Conservation (phyloP, 805 yeast species). For the Myxozyma melibiosi region DNA sequence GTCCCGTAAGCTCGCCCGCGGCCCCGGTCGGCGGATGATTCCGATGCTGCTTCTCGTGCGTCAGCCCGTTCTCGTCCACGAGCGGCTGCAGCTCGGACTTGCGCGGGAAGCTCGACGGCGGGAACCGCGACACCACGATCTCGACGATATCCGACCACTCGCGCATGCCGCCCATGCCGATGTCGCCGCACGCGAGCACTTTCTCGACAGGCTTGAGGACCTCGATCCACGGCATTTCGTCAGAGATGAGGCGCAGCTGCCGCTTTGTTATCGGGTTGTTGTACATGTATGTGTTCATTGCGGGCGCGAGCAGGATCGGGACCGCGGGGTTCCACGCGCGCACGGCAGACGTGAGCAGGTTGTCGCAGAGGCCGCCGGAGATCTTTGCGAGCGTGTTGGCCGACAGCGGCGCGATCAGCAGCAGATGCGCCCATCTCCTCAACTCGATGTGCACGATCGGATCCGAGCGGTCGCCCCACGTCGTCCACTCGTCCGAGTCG, state of each 20-base stretch:
- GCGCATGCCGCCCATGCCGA: slow-evolving; percentile 99
- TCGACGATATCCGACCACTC: slow-evolving; percentile 95
- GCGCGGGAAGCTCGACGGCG: slow-evolving; percentile 21
- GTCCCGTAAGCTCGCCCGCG: background rate
- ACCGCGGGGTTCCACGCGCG: slow-evolving; percentile 94
- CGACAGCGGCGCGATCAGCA: slow-evolving; percentile 90
- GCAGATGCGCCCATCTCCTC: slow-evolving; percentile 94
- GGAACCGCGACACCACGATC: slow-evolving; percentile 68
- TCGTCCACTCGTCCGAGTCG: slow-evolving; percentile 90
- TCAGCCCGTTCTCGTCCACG: background rate
- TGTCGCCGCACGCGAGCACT: slow-evolving; percentile 91
- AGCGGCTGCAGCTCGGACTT: background rate
- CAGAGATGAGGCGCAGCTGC: slow-evolving; percentile 73
- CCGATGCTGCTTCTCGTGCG: background rate
- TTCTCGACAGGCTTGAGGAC: slow-evolving; percentile 93
- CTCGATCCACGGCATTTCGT: slow-evolving; percentile 94
- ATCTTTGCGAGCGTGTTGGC: slow-evolving; percentile 92
- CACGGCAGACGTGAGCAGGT: slow-evolving; percentile 82
- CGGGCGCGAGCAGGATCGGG: slow-evolving; percentile 90
- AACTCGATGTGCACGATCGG: slow-evolving; percentile 94
- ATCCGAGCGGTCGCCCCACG: slow-evolving; percentile 79
- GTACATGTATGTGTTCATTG: slow-evolving; percentile 92
- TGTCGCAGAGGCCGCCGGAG: slow-evolving; percentile 89
- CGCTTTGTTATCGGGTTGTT: slow-evolving; percentile 85
- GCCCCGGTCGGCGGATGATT: background rate